Conservation (phyloP, 1,284 basidiomycete species). For the Sanghuangporus weigelae region DNA sequence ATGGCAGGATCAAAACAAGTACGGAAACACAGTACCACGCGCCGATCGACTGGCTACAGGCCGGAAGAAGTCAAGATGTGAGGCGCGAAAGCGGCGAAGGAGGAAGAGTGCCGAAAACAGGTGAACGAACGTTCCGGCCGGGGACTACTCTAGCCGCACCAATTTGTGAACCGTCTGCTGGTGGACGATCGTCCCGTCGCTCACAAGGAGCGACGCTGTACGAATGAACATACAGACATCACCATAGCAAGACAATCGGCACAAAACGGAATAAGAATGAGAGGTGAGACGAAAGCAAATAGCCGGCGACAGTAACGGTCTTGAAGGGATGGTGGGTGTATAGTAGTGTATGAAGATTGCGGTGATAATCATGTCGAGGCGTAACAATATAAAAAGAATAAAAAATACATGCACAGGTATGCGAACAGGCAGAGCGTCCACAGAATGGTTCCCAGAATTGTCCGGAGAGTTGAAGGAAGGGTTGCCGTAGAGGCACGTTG, state of each 20-base stretch:
- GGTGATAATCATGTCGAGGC: constrained; percentile 10
- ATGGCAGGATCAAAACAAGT: neutral
- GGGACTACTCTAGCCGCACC: constrained; percentile 14
- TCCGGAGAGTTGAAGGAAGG: neutral
- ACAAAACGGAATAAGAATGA: neutral
- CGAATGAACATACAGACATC: neutral
- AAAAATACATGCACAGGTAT: constrained; percentile 13
- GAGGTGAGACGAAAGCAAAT: neutral
- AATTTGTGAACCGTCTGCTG: constrained; percentile 6
- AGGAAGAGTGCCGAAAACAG: constrained; percentile 12
- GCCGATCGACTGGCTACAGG: constrained; percentile 4
- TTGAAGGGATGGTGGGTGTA: neutral
- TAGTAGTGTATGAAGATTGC: neutral
- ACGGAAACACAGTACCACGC: constrained; percentile 2
- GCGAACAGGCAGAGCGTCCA: neutral
- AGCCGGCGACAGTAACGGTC: neutral
- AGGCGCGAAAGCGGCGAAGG: constrained; percentile 5
- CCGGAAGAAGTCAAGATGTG: neutral
- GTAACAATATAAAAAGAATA: constrained; percentile 19
- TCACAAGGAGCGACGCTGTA: neutral
- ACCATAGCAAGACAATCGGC: neutral
- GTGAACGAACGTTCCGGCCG: constrained; percentile 1
- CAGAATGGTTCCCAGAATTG: constrained; percentile 3
- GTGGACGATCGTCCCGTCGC: neutral
- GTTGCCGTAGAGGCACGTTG: constrained; percentile 14